phyloP scores from a whole-genome alignment of 2,329 filamentous ascomycete species.

The Ambrosiella beaveri region DNA sequence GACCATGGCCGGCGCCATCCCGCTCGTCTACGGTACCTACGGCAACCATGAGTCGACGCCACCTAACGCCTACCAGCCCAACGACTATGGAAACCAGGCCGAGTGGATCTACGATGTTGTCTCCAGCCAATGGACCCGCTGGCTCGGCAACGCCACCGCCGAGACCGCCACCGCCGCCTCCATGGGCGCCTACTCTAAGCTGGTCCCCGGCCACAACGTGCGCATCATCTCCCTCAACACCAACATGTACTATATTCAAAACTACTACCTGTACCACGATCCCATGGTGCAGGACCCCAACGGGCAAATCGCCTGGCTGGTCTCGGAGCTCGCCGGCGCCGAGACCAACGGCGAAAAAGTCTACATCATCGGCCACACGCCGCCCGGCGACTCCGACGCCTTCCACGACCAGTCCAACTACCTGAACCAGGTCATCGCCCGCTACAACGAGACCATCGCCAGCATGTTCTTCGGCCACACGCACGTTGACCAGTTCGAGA shows the following conservation, averaged over 20 bases:
- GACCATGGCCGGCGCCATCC: conserved; percentile 26
- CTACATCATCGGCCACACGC: conserved; percentile 41
- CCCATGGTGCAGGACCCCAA: conserved; percentile 33
- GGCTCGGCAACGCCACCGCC: conserved; percentile 25
- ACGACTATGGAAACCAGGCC: conserved; percentile 22
- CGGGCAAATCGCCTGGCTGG: conserved; percentile 35
- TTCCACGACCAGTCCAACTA: conserved; percentile 35
- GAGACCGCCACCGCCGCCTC: conserved; percentile 19
- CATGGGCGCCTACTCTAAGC: conserved; percentile 33
- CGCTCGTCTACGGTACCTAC: conserved; percentile 32
- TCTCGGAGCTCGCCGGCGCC: conserved; percentile 33
- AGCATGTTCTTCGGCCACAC: conserved; percentile 42
- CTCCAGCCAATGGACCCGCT: conserved; percentile 27
- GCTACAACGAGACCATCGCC: conserved; percentile 36
- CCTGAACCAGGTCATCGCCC: conserved; percentile 34
- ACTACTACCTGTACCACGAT: conserved; percentile 37
- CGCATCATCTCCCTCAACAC: conserved; percentile 43
- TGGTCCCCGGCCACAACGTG: conserved; percentile 28
- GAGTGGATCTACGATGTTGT: conserved; percentile 38
- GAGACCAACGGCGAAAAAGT: conserved; percentile 35
- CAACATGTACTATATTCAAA: conserved; percentile 40
- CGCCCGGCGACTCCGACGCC: conserved; percentile 31
- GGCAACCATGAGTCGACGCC: conserved; percentile 42
- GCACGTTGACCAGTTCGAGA: conserved; percentile 37
- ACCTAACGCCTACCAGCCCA: conserved; percentile 32